These are phyloP conservation scores for Vigna angularis DNA, from an alignment of 306 rosid genomes.

Conservation along the genomic window DNA sequence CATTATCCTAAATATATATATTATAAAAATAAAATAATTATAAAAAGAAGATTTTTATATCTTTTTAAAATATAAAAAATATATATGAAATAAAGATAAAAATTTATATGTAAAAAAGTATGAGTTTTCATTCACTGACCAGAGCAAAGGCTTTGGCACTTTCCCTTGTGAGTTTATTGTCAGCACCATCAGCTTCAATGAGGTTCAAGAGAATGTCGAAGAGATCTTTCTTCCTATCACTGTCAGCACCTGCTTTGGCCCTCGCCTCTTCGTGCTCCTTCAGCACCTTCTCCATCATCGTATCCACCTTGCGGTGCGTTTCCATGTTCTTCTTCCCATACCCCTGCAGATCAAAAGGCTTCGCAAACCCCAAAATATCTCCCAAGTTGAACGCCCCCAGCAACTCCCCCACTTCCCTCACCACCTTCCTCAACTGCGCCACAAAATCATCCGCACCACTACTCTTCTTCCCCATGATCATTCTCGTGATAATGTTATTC, in stretches of 20 bases:
- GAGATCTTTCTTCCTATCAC: not conserved
- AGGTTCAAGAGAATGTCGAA: constrained; percentile 2
- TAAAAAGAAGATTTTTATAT: too few relatives aligned
- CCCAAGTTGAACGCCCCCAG: constrained; percentile 14
- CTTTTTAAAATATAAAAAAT: too few relatives aligned
- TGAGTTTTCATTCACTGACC: too few relatives aligned
- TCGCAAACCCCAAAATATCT: not conserved
- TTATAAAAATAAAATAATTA: too few relatives aligned
- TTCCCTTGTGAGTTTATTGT: not conserved
- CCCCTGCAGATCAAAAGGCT: not conserved
- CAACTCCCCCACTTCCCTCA: not conserved
- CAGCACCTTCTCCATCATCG: not conserved
- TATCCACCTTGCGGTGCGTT: not conserved
- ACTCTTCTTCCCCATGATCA: constrained; percentile 16
- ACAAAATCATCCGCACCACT: not conserved
- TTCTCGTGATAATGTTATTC: not conserved
- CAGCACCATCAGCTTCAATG: not conserved
- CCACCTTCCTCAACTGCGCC: not conserved
- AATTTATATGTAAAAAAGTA: too few relatives aligned
- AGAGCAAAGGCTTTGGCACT: constrained; percentile 25
- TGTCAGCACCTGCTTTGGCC: not conserved
- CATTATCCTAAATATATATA: too few relatives aligned
- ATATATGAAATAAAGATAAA: too few relatives aligned
- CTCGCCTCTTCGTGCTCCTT: not conserved
- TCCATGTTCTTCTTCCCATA: constrained; percentile 15